phyloP scores from a whole-genome alignment of 768 basidiomycete genomes.

The Brasilioporus rufonigricans region DNA sequence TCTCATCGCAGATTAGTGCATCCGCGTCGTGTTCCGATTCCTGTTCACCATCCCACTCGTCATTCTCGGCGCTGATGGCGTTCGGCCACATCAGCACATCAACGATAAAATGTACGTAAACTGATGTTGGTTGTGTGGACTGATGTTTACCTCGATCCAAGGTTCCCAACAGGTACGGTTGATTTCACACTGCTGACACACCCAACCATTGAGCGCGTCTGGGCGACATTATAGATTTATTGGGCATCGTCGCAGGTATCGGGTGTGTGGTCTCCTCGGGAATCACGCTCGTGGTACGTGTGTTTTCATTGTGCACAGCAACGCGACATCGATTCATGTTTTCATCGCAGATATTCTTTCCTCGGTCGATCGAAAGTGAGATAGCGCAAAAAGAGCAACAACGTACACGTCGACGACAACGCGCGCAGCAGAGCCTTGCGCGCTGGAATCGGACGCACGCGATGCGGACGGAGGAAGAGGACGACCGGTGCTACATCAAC shows the following conservation, averaged over 20 bases:
- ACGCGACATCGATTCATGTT: not conserved
- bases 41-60: constrained; percentile 64
- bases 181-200: not conserved
- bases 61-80: constrained; percentile 68
- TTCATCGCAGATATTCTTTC: constrained; percentile 70
- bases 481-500: constrained; percentile 13
- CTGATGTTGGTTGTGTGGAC: not conserved
- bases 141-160: not conserved
- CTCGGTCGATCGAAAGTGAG: constrained; percentile 69
- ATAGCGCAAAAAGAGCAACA: constrained; percentile 51
- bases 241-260: constrained; percentile 55
- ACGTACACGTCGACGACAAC: constrained; percentile 17
- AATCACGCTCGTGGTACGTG: constrained; percentile 64
- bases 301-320: not conserved
- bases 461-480: not conserved
- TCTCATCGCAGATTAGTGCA: constrained; percentile 40
- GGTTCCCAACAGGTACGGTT: constrained; percentile 26
- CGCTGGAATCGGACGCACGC: not conserved
- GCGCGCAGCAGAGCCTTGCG: constrained; percentile 15
- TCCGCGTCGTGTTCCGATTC: constrained; percentile 73
- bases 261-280: constrained; percentile 68
- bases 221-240: constrained; percentile 43
- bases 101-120: constrained; percentile 54
- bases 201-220: not conserved
- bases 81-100: constrained; percentile 57